These are phyloP conservation scores for Geosmithia flava DNA, from an alignment of 2,329 filamentous ascomycete species.

Conservation along the genomic window DNA sequence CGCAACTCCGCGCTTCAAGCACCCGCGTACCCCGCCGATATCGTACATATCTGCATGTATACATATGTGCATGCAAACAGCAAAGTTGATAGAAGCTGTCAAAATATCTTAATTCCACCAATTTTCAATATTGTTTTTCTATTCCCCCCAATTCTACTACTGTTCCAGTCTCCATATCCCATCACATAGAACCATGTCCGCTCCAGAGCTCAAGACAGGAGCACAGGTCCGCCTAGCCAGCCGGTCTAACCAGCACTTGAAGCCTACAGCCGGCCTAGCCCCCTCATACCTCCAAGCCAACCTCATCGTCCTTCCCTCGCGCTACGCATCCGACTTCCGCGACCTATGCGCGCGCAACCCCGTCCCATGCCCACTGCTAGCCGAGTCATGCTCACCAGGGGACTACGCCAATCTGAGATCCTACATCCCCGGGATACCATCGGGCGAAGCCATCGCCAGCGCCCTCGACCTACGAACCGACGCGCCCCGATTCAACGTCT, in stretches of 20 bases:
- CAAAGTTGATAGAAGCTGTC: no score
- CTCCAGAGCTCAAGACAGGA: conserved; percentile 10
- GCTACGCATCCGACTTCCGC: conserved; percentile 45
- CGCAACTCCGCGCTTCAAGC: no score
- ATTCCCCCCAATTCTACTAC: no score
- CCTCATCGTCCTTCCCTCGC: conserved; percentile 43
- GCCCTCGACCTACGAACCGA: conserved; percentile 46
- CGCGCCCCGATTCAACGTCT: conserved; percentile 45
- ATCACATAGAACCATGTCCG: neutral
- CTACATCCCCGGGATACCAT: conserved; percentile 9
- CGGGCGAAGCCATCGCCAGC: conserved; percentile 14
- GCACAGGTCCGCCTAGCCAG: conserved; percentile 24
- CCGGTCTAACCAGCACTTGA: conserved; percentile 21
- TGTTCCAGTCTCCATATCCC: no score
- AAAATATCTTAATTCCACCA: no score
- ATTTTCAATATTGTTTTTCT: no score
- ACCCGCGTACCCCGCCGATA: no score
- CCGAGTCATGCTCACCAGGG: conserved; percentile 33
- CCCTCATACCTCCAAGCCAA: conserved; percentile 48
- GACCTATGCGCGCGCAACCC: conserved; percentile 47
- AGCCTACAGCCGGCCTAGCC: conserved; percentile 39
- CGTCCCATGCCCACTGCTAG: conserved; percentile 48
- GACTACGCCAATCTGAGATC: conserved; percentile 23
- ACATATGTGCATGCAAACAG: no score
- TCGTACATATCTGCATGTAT: no score